Evolutionary conservation across 106 monocot genomes (phyloP), one percentile per base, ranked within the genome.

Genomic region (Xerophyta viscosa): DNA sequence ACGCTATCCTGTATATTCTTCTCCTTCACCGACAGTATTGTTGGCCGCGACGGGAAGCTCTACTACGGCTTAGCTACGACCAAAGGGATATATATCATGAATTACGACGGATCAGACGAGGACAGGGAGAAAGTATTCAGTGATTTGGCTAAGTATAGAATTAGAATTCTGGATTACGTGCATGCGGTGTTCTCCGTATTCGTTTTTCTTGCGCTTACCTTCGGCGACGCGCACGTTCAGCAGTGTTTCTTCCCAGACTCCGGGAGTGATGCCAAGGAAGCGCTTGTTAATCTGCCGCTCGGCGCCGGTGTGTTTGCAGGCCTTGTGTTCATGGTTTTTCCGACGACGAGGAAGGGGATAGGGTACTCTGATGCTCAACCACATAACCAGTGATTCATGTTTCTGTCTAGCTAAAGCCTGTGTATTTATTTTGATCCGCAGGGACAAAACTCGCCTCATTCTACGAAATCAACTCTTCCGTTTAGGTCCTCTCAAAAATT

Each of bases 1-100:
- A 51, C 33, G 54, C 24, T 67, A 59, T 61, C 74, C 48, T 78
- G 71, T 68, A 0, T 65, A 67, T 75, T 78, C 71, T 71, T 73
- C 74, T 60, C 75, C 67, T 51, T 84, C 71, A 84, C 84, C 41
- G 78, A 84, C 60, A 75, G 67, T 60, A 8, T 71, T 33, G 21
- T 29, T 6, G 71, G 67, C 18, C 8, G 24, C 13, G 67, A 71
- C 60, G 83, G 78, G 10, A 67, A 73, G 51, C 33, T 64, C 63
- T 75, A 78, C 63, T 70, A 50, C 27, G 50, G 50, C 24, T 31
- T 41, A 62, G 77, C 8, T 50, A 74, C 74, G 14, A 27, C 47
- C 20, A 41, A 36, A 17, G 72, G 77, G 0, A 28, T 83, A 28
- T 60, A 54, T 56, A 20, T 70, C 22, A 54, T 83, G 54, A 78